These are phyloP conservation scores for Liquidambar formosana DNA, from an alignment of 164 flowering plant species.

Conservation along the genomic window DNA sequence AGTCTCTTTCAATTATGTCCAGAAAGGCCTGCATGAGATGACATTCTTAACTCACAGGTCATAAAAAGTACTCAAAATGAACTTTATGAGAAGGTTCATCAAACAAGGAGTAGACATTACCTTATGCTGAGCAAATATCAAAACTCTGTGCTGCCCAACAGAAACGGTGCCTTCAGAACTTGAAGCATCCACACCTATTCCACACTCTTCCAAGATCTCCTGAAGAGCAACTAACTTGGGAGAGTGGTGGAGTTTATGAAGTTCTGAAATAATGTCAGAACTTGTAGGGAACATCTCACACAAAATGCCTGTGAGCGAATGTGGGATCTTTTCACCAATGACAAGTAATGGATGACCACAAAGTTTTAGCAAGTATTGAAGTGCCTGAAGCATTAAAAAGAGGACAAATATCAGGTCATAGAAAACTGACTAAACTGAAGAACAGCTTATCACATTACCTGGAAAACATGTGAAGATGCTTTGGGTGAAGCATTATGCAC, in stretches of 20 bases:
- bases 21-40: constrained; percentile 66
- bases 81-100: not conserved
- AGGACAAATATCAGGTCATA: not conserved
- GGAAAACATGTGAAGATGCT: constrained; percentile 94
- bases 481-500: constrained; percentile 49
- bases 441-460: constrained; percentile 43
- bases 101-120: constrained; percentile 31
- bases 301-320: constrained; percentile 40
- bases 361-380: constrained; percentile 93
- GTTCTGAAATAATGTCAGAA: constrained; percentile 61
- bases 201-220: constrained; percentile 98
- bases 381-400: constrained; percentile 60
- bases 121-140: constrained; percentile 97
- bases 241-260: constrained; percentile 84
- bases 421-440: not conserved
- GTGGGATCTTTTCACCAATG: constrained; percentile 64
- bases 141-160: constrained; percentile 91
- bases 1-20: constrained; percentile 93
- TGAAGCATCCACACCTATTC: constrained; percentile 82
- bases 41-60: constrained; percentile 8
- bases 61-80: constrained; percentile 2
- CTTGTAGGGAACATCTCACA: constrained; percentile 58
- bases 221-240: constrained; percentile 95
- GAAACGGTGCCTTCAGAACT: constrained; percentile 56
- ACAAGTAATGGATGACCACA: constrained; percentile 99